phyloP scores from a whole-genome alignment of 2,329 filamentous ascomycete genomes.

The Raffaelea deltoideospora region DNA sequence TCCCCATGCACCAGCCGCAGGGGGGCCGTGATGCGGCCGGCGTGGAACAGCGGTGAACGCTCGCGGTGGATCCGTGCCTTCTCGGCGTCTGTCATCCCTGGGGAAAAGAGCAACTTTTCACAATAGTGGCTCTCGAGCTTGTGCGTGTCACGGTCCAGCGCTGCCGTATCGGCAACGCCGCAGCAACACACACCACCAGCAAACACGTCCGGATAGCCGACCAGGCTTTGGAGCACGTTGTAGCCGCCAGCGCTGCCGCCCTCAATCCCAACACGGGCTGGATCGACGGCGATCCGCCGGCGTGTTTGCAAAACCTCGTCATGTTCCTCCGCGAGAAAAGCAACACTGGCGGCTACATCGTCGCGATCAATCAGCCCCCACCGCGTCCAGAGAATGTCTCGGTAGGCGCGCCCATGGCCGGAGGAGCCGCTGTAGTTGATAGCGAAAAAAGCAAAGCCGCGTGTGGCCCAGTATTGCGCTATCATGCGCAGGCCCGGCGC shows the following conservation, averaged over 20 bases:
- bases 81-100: slow-evolving; percentile 19
- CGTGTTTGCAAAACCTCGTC: background rate
- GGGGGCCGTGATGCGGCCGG: slow-evolving; percentile 30
- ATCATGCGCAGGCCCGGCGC: slow-evolving; percentile 26
- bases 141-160: slow-evolving; percentile 31
- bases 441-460: slow-evolving; percentile 34
- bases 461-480: slow-evolving; percentile 36
- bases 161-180: slow-evolving; percentile 34
- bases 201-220: slow-evolving; percentile 28
- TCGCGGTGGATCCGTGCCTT: slow-evolving; percentile 23
- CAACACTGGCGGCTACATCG: slow-evolving; percentile 31
- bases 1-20: slow-evolving; percentile 41
- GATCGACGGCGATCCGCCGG: slow-evolving; percentile 1
- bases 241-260: slow-evolving; percentile 39
- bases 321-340: slow-evolving; percentile 20
- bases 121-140: slow-evolving; percentile 41
- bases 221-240: slow-evolving; percentile 32
- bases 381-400: slow-evolving; percentile 29
- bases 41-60: slow-evolving; percentile 32
- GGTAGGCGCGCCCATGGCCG: slow-evolving; percentile 33
- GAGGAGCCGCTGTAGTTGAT: slow-evolving; percentile 38
- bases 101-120: slow-evolving; percentile 24
- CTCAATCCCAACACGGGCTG: slow-evolving; percentile 5
- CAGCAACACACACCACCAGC: slow-evolving; percentile 33
- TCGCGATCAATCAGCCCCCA: slow-evolving; percentile 36